Evolutionary conservation across 129 eudicot species (phyloP).

Genomic region (Arctium lappa): DNA sequence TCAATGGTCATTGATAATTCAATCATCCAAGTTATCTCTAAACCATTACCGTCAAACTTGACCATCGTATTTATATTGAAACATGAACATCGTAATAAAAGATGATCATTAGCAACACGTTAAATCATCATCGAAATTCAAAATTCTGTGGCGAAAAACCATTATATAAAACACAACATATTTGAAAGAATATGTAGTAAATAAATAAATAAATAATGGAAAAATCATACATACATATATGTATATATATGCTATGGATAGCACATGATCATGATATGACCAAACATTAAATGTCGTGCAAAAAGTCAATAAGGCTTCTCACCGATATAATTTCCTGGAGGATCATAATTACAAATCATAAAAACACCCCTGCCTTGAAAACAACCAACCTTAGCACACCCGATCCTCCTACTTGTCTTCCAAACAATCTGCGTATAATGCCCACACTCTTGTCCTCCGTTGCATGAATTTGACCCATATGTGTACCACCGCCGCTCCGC

Average conservation of each 20-base stretch:
- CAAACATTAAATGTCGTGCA: neutral
- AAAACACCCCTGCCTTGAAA: conserved; percentile 53
- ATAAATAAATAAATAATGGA: neutral
- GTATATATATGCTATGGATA: neutral
- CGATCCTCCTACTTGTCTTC: conserved; percentile 52
- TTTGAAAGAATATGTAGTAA: neutral
- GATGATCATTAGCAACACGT: neutral
- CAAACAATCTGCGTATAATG: conserved; percentile 83
- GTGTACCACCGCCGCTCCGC: conserved; percentile 50
- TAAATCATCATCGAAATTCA: neutral
- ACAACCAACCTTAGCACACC: conserved; percentile 70
- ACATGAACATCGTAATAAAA: neutral
- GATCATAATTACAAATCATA: conserved; percentile 75
- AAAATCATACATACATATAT: neutral
- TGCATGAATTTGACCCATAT: conserved; percentile 55
- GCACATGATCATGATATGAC: neutral
- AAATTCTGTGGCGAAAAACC: neutral
- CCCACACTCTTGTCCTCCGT: conserved; percentile 60
- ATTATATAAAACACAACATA: neutral
- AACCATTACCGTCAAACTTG: neutral
- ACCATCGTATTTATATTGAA: neutral
- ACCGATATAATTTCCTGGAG: conserved; percentile 80
- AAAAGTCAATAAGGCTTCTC: conserved; percentile 61
- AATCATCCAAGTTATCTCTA: neutral
- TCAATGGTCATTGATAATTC: neutral